Conservation (phyloP, 768 basidiomycete species). For the Paxillus ammoniavirescens region DNA sequence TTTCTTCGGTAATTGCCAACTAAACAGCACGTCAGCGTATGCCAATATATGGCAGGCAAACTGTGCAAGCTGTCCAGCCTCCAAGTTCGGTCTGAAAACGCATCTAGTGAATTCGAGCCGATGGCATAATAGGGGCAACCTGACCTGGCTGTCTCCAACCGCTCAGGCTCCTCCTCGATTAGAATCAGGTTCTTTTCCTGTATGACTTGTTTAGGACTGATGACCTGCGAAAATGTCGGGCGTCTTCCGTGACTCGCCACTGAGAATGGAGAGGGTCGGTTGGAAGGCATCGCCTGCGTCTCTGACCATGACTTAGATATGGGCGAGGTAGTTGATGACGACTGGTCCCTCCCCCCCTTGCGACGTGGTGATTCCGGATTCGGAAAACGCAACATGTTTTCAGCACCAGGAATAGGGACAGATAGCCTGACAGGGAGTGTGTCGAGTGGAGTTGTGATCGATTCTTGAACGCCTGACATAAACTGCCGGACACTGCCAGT, state of each 20-base stretch:
- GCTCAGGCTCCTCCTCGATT: slow-evolving; percentile 24
- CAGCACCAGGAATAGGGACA: slow-evolving; percentile 24
- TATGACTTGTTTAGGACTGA: slow-evolving; percentile 26
- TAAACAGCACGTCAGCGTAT: slow-evolving; percentile 73
- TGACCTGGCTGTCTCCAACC: slow-evolving; percentile 12
- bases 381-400: slow-evolving; percentile 17
- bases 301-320: slow-evolving; percentile 63
- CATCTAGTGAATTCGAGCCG: background rate
- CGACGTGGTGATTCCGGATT: slow-evolving; percentile 30
- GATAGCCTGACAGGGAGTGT: slow-evolving; percentile 20
- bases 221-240: slow-evolving; percentile 42
- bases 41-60: slow-evolving; percentile 55
- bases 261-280: slow-evolving; percentile 39
- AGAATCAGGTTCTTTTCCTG: slow-evolving; percentile 41
- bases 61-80: slow-evolving; percentile 37
- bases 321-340: slow-evolving; percentile 24
- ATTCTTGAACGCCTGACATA: slow-evolving; percentile 59
- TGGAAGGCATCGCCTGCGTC: slow-evolving; percentile 28
- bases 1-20: slow-evolving; percentile 72
- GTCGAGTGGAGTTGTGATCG: slow-evolving; percentile 39
- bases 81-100: slow-evolving; percentile 8
- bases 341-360: slow-evolving; percentile 26
- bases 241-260: slow-evolving; percentile 41
- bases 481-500: slow-evolving; percentile 66
- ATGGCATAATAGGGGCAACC: background rate